phyloP scores from a whole-genome alignment of 2,329 filamentous ascomycete genomes.

The Juglanconis juglandina region DNA sequence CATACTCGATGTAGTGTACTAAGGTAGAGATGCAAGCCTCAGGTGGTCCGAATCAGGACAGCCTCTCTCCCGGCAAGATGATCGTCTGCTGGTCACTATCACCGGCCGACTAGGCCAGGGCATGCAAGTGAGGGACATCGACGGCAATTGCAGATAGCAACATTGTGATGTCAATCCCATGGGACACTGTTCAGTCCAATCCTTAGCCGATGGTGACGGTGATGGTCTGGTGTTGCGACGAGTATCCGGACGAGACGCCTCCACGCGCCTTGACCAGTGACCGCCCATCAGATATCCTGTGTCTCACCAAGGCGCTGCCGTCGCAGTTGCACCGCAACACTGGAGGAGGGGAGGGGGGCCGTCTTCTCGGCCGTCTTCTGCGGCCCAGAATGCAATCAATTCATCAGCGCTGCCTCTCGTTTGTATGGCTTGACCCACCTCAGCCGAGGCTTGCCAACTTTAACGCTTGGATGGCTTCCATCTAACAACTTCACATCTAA shows the following conservation, averaged over 20 bases:
- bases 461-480: background rate
- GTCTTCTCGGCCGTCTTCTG: too few species aligned
- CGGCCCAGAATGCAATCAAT: background rate
- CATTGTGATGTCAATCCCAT: background rate
- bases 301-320: constrained; percentile 3
- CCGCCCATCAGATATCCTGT: background rate
- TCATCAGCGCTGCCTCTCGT: too few species aligned
- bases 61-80: background rate
- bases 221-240: background rate
- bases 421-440: background rate
- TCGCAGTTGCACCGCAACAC: background rate
- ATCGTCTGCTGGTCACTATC: background rate
- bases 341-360: background rate
- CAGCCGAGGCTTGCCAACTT: background rate
- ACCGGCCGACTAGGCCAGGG: background rate
- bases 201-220: background rate
- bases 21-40: background rate
- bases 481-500: constrained; percentile 2
- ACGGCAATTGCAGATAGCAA: background rate
- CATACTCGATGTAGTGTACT: background rate
- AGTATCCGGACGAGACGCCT: constrained; percentile 7
- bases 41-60: too few species aligned
- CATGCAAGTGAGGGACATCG: background rate
- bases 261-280: background rate
- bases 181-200: background rate